Conservation (phyloP, 2,329 filamentous ascomycete genomes). For the Plenodomus tracheiphilus region DNA sequence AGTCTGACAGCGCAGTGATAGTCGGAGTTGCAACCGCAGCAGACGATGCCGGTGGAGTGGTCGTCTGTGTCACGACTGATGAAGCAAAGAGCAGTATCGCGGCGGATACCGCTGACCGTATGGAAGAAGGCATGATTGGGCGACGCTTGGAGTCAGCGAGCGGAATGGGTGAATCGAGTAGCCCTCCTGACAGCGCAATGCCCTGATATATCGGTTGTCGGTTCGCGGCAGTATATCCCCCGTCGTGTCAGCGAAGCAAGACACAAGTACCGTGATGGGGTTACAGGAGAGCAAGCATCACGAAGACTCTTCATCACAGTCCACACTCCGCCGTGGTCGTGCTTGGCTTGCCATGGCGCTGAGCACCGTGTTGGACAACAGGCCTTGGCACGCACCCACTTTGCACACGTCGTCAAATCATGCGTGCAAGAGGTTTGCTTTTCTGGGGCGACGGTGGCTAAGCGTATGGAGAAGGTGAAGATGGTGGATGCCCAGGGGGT, state of each 20-base stretch:
- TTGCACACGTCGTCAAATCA: slow-evolving; percentile 14
- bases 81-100: slow-evolving; percentile 10
- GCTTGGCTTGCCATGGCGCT: slow-evolving; percentile 23
- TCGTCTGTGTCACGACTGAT: slow-evolving; percentile 20
- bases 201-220: slow-evolving; percentile 22
- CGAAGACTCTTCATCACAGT: slow-evolving; percentile 14
- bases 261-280: slow-evolving; percentile 20
- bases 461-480: slow-evolving; percentile 8
- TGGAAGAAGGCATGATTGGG: slow-evolving; percentile 17
- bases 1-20: slow-evolving; percentile 56
- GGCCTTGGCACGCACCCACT: slow-evolving; percentile 19
- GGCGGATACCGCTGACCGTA: slow-evolving; percentile 2
- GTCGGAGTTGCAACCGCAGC: slow-evolving; percentile 16
- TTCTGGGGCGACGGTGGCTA: background rate
- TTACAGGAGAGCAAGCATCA: slow-evolving; percentile 2
- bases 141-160: slow-evolving; percentile 1
- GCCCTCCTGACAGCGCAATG: slow-evolving; percentile 6
- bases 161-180: slow-evolving; percentile 1
- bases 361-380: slow-evolving; percentile 38
- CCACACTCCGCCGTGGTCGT: slow-evolving; percentile 1
- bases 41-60: slow-evolving; percentile 8
- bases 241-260: too few species aligned
- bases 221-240: background rate
- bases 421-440: slow-evolving; percentile 1
- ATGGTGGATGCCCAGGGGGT: background rate